These are phyloP conservation scores for Fusarium odoratissimum DNA, from an alignment of 2,329 filamentous ascomycete species.

Conservation along the genomic window DNA sequence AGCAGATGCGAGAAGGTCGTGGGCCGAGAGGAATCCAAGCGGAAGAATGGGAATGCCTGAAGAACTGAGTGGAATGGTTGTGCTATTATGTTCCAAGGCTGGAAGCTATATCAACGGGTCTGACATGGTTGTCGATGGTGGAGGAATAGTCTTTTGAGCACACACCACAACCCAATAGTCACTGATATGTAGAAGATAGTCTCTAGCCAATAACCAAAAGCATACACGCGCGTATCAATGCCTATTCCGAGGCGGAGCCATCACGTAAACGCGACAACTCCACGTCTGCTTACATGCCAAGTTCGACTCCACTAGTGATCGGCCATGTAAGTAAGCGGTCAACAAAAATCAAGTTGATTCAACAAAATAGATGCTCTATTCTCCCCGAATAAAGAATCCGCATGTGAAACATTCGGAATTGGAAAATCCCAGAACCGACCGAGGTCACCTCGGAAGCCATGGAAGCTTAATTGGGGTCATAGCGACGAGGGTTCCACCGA, in stretches of 20 bases:
- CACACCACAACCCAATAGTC: background rate
- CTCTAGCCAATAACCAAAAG: background rate
- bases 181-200: background rate
- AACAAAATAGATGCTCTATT: background rate
- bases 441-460: background rate
- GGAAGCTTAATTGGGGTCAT: background rate
- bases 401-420: constrained; percentile 16
- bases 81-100: constrained; percentile 68
- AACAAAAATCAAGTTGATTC: background rate
- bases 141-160: constrained; percentile 35
- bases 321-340: background rate
- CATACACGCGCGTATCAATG: background rate
- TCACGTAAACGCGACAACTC: background rate
- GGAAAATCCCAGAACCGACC: background rate
- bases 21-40: constrained; percentile 70
- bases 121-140: constrained; percentile 73
- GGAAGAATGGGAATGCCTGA: constrained; percentile 72
- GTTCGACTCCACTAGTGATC: background rate
- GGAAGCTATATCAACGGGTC: constrained; percentile 74
- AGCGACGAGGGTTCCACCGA: background rate
- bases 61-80: constrained; percentile 70
- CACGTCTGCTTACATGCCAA: background rate
- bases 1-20: constrained; percentile 56
- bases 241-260: background rate
- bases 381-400: background rate